Conservation (phyloP, 1,284 basidiomycete genomes). For the Schizophyllum amplum region DNA sequence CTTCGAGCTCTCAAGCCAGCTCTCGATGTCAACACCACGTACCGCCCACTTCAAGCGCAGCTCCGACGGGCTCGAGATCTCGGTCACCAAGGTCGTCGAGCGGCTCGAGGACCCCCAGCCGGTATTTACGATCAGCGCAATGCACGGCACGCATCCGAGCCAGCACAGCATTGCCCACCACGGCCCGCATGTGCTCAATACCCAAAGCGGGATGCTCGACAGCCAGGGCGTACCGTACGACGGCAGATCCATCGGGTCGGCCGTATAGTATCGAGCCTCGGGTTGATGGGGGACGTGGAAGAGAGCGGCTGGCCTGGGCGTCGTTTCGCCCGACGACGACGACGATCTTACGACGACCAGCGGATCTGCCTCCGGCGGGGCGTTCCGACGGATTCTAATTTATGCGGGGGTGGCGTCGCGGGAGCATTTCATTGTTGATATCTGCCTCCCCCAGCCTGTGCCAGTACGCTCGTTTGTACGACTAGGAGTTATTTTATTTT, state of each 20-base stretch:
- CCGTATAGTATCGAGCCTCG: not conserved
- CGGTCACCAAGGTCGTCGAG: conserved; percentile 9
- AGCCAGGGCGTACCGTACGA: not conserved
- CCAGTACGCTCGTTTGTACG: not conserved
- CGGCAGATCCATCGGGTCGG: not conserved
- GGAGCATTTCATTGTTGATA: not conserved
- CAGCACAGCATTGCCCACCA: not conserved
- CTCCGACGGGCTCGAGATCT: not conserved
- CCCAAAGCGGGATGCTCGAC: not conserved
- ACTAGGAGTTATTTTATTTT: not conserved
- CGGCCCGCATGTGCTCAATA: not conserved
- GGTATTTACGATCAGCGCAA: not conserved
- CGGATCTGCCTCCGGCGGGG: not conserved
- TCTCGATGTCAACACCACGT: not conserved
- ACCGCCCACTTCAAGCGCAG: not conserved
- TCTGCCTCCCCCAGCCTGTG: not conserved
- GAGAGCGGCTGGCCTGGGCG: not conserved
- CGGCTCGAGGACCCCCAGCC: conserved; percentile 10
- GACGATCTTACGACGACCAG: not conserved
- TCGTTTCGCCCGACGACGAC: not conserved
- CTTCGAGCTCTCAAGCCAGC: not conserved
- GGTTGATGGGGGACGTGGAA: not conserved
- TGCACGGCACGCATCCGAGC: not conserved
- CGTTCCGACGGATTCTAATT: not conserved
- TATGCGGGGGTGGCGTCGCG: not conserved